Evolutionary conservation across 352 stramenopile genomes (phyloP), one percentile per base, ranked within the genome.

Genomic region (Thraustotheca clavata): DNA sequence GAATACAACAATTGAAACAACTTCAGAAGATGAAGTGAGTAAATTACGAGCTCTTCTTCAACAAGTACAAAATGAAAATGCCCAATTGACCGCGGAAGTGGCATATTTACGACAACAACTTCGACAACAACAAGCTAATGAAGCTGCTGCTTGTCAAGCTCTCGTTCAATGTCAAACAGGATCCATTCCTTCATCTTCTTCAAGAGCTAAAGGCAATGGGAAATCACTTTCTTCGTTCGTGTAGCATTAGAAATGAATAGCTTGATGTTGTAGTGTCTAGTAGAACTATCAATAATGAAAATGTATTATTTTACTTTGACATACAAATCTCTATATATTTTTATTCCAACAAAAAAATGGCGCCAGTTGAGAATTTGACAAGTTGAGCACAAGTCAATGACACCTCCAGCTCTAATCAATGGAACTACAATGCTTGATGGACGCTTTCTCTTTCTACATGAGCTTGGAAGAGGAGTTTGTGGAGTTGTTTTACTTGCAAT

Each of bases 51-150:
- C 76, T 75, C 67, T 87, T 63, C 68, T 92, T 46, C 74, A 88
- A 38, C 76, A 89, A 62, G 76, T 77, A n/a, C 76, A 89, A 67
- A 76, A 86, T 43, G 77, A 92, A 41, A 89, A 89, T 49, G 59
- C 70, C 29, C 73, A 80, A 59, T 72, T 91, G 1, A 75, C 83
- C 49, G 69, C 50, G 43, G 80, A 91, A 63, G 73, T 91, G n/a
- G 71, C 84, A 49, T 77, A 72, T n/a, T 63, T 92, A 63, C 77
- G 77, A 26, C 69, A 76, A n/a, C 73, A 88, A 54, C 60, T 87
- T 40, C 54, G 60, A 27, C 55, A 68, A 43, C 41, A 55, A 41
- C 47, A 59, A 16, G 36, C 38, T 59, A 34, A 68, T 20, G 26
- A 38, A 62, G 32, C 49, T 20, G 43, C 49, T 35, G 57, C 57